Base-by-base conservation (phyloP, 208 protist species). In the Acanthamoeba sp. region DNA sequence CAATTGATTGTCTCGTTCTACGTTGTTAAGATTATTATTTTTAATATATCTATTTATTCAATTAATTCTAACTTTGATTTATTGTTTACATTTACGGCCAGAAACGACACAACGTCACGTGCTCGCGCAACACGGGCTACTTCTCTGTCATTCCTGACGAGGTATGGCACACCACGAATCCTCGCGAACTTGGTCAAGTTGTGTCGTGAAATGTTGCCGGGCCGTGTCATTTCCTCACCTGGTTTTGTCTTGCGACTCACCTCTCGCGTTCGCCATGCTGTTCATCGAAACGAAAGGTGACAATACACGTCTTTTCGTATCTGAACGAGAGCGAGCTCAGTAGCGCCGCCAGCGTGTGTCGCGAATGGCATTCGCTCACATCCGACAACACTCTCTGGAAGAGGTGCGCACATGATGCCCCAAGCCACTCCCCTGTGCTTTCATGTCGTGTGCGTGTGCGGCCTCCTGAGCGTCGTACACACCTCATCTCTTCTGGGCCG, bases 81-180 rank as follows among this genome's bases (percentile, higher is more conserved):
- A 16, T 24, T 64, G 24, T 16, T 24, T 64, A n/a, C 24, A 16
- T 64, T 24, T 64, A 12, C 7, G 20, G 4, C 38, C n/a, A 85
- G 76, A 57, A 48, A 38, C 76, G 45, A 20, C 76, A 85, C 76
- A 85, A 85, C 38, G 76, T 85, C 24, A 57, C 76, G 29, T 48
- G 45, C 24, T 85, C 76, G 27, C 38, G 76, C 40, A 85, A 48
- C 40, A 85, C 42, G 24, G 76, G 76, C 38, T 85, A 85, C 76
- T 85, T 85, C 38, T 85, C 76, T 0, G 76, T 85, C 42, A 57
- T 85, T 34, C 76, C 76, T 22, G 76, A 85, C 76, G 76, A 85
- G 45, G 64, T 73, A 73, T 20, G 2, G 9, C 16, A 16, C 55
- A 59, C 18, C 3, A 5, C 45, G 10, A 2, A 48, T 14, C 45